A percentile compares a stretch with the other conserved stretches of the same genome.
phyloP scores from a whole-genome alignment of 805 yeast species.

The Zygosaccharomyces siamensis region DNA sequence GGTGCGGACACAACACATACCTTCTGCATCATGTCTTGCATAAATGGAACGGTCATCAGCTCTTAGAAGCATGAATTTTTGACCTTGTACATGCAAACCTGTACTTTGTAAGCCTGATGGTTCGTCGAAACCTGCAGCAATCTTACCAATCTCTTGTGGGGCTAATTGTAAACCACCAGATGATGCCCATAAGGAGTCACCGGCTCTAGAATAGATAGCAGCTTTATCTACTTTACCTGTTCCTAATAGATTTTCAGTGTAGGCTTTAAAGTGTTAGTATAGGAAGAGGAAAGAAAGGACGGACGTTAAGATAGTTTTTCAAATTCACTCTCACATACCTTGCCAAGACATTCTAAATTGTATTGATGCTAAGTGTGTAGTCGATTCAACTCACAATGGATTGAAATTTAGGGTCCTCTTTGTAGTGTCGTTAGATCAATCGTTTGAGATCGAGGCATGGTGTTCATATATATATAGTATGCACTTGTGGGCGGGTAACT shows the following conservation, averaged over 20 bases:
- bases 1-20: slow-evolving; percentile 87
- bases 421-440: not conserved
- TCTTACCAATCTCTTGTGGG: slow-evolving; percentile 63
- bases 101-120: slow-evolving; percentile 74
- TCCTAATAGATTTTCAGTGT: slow-evolving; percentile 86
- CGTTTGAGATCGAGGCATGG: not conserved
- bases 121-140: slow-evolving; percentile 77
- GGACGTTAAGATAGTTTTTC: not conserved
- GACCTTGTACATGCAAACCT: slow-evolving; percentile 81
- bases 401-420: not conserved
- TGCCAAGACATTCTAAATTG: slow-evolving; percentile 41
- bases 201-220: slow-evolving; percentile 88
- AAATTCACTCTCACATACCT: slow-evolving; percentile 33
- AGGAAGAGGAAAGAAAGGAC: not conserved
- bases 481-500: slow-evolving; percentile 3
- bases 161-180: slow-evolving; percentile 61
- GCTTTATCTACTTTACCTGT: slow-evolving; percentile 90
- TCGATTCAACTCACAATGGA: not conserved
- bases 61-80: slow-evolving; percentile 79
- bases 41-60: slow-evolving; percentile 93
- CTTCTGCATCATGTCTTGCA: slow-evolving; percentile 86
- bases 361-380: not conserved
- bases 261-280: slow-evolving; percentile 49
- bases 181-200: slow-evolving; percentile 92
- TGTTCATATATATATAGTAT: not conserved